Percentiles rank a stretch among this genome's conserved stretches.
Evolutionary conservation across 495 filamentous ascomycete genomes (phyloP).

Genomic region (Lasiosphaeria hispida): DNA sequence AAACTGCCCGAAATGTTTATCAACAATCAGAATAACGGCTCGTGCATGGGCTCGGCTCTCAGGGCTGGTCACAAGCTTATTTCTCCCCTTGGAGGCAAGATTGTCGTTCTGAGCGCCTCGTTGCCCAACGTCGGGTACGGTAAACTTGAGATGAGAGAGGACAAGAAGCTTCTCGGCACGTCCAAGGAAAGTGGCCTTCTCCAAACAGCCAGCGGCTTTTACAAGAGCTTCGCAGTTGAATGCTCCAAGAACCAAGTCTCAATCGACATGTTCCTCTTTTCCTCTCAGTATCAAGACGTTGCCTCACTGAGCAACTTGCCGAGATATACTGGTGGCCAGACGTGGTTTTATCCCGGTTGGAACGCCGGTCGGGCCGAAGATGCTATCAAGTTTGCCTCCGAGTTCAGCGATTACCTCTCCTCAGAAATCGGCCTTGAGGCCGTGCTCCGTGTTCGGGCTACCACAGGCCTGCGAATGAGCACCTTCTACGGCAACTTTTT

Average conservation of each 20-base stretch:
- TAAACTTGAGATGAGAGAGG: constrained; percentile 89
- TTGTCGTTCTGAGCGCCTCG: constrained; percentile 83
- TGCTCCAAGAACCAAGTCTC: constrained; percentile 99
- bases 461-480: constrained; percentile 92
- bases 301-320: constrained; percentile 92
- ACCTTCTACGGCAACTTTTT: constrained; percentile 99
- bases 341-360: constrained; percentile 98
- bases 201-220: constrained; percentile 91
- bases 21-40: constrained; percentile 79
- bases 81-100: constrained; percentile 87
- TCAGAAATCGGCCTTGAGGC: constrained; percentile 95
- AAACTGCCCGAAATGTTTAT: constrained; percentile 97
- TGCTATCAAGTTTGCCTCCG: constrained; percentile 93
- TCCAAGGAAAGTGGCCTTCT: constrained; percentile 84
- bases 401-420: constrained; percentile 94
- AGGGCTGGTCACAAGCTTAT: constrained; percentile 94
- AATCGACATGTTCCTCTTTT: constrained; percentile 99
- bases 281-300: constrained; percentile 94
- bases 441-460: constrained; percentile 90
- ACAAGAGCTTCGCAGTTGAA: constrained; percentile 98
- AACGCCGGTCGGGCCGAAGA: constrained; percentile 90
- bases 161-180: constrained; percentile 94
- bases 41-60: constrained; percentile 90
- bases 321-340: constrained; percentile 94
- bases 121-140: constrained; percentile 90